These are phyloP conservation scores for Hygrophorus pudorinus DNA, from an alignment of 768 basidiomycete species.

Conservation along the genomic window DNA sequence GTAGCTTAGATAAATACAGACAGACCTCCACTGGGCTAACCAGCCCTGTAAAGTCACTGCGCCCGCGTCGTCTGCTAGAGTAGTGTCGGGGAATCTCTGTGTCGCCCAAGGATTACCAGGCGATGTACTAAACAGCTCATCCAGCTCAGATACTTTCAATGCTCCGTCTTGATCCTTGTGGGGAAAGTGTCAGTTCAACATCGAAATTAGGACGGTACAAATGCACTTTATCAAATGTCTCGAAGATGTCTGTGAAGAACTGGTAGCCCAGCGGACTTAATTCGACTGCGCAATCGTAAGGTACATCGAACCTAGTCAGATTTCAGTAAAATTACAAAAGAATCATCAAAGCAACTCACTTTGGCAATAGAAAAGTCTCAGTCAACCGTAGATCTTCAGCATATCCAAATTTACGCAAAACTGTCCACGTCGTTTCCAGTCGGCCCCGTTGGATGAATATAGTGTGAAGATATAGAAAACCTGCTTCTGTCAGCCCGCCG, in stretches of 20 bases:
- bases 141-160: constrained; percentile 70
- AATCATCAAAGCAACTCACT: constrained; percentile 38
- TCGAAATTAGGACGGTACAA: not conserved
- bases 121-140: constrained; percentile 85
- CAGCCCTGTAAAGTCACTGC: constrained; percentile 95
- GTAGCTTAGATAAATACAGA: constrained; percentile 7
- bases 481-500: constrained; percentile 81
- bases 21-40: constrained; percentile 96
- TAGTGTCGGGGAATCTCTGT: constrained; percentile 88
- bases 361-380: constrained; percentile 81
- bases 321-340: constrained; percentile 9
- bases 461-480: constrained; percentile 91
- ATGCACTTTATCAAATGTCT: constrained; percentile 82
- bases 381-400: constrained; percentile 87
- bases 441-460: constrained; percentile 94
- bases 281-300: constrained; percentile 90
- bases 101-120: constrained; percentile 95
- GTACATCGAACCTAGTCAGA: constrained; percentile 74
- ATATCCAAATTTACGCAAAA: constrained; percentile 90
- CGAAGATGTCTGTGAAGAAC: constrained; percentile 95
- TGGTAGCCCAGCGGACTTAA: constrained; percentile 90
- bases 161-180: constrained; percentile 90
- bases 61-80: constrained; percentile 77
- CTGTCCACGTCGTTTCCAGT: constrained; percentile 97
- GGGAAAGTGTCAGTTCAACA: not conserved